Evolutionary conservation across 768 basidiomycete genomes (phyloP).

Genomic region (Boletales sp.): DNA sequence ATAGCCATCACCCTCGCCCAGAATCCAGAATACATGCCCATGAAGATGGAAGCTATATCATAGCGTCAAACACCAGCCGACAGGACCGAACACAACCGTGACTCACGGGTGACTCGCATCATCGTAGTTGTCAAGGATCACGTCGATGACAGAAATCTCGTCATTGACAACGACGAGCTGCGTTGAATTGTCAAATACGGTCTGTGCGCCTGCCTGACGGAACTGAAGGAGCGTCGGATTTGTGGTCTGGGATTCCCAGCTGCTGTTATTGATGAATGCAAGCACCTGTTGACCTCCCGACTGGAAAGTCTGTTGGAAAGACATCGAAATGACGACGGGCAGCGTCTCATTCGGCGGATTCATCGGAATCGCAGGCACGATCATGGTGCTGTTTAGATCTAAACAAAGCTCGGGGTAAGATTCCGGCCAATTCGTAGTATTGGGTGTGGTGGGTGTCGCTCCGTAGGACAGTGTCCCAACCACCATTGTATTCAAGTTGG

Average conservation of each 20-base stretch:
- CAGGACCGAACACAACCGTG: background rate
- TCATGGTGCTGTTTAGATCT: slow-evolving; percentile 29
- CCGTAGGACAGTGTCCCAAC: slow-evolving; percentile 28
- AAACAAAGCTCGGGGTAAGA: slow-evolving; percentile 18
- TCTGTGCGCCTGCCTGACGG: slow-evolving; percentile 22
- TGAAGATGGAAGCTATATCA: slow-evolving; percentile 35
- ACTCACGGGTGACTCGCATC: slow-evolving; percentile 31
- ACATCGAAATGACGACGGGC: slow-evolving; percentile 15
- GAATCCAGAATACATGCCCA: slow-evolving; percentile 34
- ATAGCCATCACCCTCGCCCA: slow-evolving; percentile 34
- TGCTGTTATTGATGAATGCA: slow-evolving; percentile 26
- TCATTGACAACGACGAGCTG: slow-evolving; percentile 26
- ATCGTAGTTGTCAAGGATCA: slow-evolving; percentile 22
- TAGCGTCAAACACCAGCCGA: background rate
- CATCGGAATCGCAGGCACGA: slow-evolving; percentile 23
- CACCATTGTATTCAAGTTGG: slow-evolving; percentile 27
- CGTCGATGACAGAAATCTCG: slow-evolving; percentile 25
- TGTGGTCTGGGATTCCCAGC: slow-evolving; percentile 23
- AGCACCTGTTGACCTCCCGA: slow-evolving; percentile 26
- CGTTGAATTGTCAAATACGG: slow-evolving; percentile 19
- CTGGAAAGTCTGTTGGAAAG: slow-evolving; percentile 23
- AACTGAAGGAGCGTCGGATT: slow-evolving; percentile 29
- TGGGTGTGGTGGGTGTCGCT: slow-evolving; percentile 20
- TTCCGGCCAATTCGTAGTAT: slow-evolving; percentile 27
- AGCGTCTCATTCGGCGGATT: slow-evolving; percentile 28